Evolutionary conservation across 148 eudicot species (phyloP).

Genomic region (Camellia sinensis): DNA sequence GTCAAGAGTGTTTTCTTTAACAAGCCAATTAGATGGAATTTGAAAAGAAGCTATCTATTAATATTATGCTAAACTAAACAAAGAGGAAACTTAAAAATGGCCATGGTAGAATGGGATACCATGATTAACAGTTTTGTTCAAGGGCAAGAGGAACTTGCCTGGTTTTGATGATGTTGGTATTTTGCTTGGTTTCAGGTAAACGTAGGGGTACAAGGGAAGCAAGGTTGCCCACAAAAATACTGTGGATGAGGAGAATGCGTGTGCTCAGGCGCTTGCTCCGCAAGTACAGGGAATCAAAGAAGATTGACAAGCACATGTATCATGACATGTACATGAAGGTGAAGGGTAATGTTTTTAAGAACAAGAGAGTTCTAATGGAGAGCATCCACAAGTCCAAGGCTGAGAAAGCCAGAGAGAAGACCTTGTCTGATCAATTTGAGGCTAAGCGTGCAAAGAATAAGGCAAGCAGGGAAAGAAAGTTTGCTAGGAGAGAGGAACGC

Average conservation of each 20-base stretch:
- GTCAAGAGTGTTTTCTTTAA: background rate
- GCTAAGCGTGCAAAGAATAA: slow-evolving; percentile 65
- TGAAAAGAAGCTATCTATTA: background rate
- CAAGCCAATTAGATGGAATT: background rate
- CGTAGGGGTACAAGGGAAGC: slow-evolving; percentile 61
- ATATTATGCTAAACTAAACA: background rate
- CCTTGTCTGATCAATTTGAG: slow-evolving; percentile 55
- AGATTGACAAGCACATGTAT: slow-evolving; percentile 58
- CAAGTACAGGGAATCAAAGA: slow-evolving; percentile 54
- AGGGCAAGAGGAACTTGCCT: background rate
- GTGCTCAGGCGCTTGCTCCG: slow-evolving; percentile 55
- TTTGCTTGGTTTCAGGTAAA: slow-evolving; percentile 36
- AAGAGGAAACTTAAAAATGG: background rate
- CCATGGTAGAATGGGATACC: background rate
- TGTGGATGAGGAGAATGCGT: slow-evolving; percentile 63
- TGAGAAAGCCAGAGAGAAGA: slow-evolving; percentile 53
- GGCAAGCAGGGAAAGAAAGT: slow-evolving; percentile 57
- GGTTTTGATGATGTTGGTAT: background rate
- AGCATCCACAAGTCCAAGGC: slow-evolving; percentile 64
- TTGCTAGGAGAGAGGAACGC: slow-evolving; percentile 54
- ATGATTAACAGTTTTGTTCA: background rate
- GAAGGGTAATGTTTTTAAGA: slow-evolving; percentile 56
- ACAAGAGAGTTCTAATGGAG: slow-evolving; percentile 57
- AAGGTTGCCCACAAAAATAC: slow-evolving; percentile 51
- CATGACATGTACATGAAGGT: slow-evolving; percentile 69